phyloP scores from a whole-genome alignment of 805 yeast species.

The Starmera amethionina region DNA sequence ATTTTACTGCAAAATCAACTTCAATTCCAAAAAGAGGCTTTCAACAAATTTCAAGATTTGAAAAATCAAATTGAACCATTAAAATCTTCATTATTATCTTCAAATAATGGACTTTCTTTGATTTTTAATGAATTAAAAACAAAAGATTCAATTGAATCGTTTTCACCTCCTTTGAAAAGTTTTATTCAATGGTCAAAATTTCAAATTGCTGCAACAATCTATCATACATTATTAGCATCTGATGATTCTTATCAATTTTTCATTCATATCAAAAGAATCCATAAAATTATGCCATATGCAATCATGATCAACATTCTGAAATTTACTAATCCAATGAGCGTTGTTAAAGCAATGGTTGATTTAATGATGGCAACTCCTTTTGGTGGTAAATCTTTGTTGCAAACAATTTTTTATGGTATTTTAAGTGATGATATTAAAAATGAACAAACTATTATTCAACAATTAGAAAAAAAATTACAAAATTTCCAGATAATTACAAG shows the following conservation, averaged over 20 bases:
- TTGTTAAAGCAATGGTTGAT: conserved; percentile 72
- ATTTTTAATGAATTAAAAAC: conserved; percentile 59
- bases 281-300: conserved; percentile 70
- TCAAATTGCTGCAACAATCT: conserved; percentile 76
- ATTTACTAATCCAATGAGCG: conserved; percentile 80
- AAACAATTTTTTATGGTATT: conserved; percentile 62
- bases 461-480: conserved; percentile 31
- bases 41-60: conserved; percentile 42
- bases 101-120: conserved; percentile 44
- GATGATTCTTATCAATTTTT: conserved; percentile 75
- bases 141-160: conserved; percentile 39
- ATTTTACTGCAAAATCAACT: conserved; percentile 51
- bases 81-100: conserved; percentile 40
- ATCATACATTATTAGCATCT: conserved; percentile 68
- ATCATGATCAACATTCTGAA: conserved; percentile 67
- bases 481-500: conserved; percentile 17
- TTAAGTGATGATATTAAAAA: conserved; percentile 66
- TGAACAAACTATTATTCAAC: conserved; percentile 42
- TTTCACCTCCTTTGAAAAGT: conserved; percentile 58
- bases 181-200: conserved; percentile 78
- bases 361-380: conserved; percentile 73
- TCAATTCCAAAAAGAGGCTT: conserved; percentile 63
- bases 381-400: conserved; percentile 59
- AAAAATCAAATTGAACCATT: conserved; percentile 50
- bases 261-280: conserved; percentile 60